phyloP scores from a whole-genome alignment of 2,329 filamentous ascomycete species.

The Fusarium bactridioides region DNA sequence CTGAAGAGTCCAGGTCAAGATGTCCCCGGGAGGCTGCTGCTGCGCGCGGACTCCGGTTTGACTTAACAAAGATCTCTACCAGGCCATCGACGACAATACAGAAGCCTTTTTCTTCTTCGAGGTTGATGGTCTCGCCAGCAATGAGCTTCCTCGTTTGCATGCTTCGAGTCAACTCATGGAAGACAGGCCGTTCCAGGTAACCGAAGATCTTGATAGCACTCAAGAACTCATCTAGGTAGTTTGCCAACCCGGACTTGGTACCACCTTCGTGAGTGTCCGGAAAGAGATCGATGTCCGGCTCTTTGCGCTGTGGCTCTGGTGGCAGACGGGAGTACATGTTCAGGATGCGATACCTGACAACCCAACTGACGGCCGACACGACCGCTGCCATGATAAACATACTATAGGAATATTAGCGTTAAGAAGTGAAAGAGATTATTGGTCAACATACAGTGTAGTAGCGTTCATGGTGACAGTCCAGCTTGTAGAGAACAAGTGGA shows the following conservation, averaged over 20 bases:
- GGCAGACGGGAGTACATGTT: conserved; percentile 97
- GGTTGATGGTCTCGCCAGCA: conserved; percentile 90
- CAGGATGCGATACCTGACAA: conserved; percentile 92
- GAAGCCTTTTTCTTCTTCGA: conserved; percentile 98
- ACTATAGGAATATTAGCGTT: conserved; percentile 49
- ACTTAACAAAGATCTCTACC: conserved; percentile 98
- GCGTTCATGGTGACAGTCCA: conserved; percentile 99
- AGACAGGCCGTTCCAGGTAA: conserved; percentile 94
- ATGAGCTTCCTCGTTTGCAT: conserved; percentile 99
- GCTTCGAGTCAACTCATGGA: conserved; percentile 94
- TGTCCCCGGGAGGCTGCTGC: conserved; percentile 34
- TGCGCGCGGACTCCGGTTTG: conserved; percentile 64
- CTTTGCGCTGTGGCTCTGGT: conserved; percentile 93
- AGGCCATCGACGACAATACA: conserved; percentile 96
- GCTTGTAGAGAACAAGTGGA: conserved; percentile 88
- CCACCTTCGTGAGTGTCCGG: conserved; percentile 91
- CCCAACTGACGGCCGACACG: conserved; percentile 88
- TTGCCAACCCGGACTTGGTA: conserved; percentile 89
- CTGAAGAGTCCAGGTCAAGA: conserved; percentile 53
- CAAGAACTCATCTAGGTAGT: conserved; percentile 96
- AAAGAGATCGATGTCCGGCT: conserved; percentile 94
- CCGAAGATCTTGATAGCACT: conserved; percentile 99
- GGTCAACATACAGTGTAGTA: conserved; percentile 78
- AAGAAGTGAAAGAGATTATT: not conserved
- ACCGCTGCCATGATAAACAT: conserved; percentile 80